Evolutionary conservation across 495 filamentous ascomycete species (phyloP).

Genomic region (Aspergillus coremiiformis): DNA sequence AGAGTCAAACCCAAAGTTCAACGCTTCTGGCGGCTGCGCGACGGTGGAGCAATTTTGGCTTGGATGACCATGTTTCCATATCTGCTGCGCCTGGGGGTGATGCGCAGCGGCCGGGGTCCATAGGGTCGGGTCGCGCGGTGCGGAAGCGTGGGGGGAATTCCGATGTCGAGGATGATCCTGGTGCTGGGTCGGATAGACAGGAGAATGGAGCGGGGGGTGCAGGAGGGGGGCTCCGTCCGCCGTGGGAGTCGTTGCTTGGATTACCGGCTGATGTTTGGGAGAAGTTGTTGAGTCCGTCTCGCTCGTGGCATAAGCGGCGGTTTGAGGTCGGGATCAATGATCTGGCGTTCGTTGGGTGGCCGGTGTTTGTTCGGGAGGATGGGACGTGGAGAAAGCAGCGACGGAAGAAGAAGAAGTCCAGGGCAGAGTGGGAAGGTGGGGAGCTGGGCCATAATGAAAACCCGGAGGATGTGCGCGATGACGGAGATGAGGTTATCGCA

Average conservation of each 20-base stretch:
- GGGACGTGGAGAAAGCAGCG: constrained; percentile 76
- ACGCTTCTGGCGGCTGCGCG: constrained; percentile 19
- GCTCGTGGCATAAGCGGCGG: constrained; percentile 73
- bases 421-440: constrained; percentile 33
- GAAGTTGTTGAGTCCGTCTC: constrained; percentile 71
- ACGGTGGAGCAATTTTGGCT: constrained; percentile 33
- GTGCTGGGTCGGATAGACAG: constrained; percentile 35
- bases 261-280: constrained; percentile 72
- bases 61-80: constrained; percentile 27
- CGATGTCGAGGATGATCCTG: constrained; percentile 38
- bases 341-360: constrained; percentile 76
- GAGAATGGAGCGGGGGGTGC: constrained; percentile 43
- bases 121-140: constrained; percentile 35
- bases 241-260: constrained; percentile 74
- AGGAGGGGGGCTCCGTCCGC: constrained; percentile 39
- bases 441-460: constrained; percentile 37
- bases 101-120: constrained; percentile 32
- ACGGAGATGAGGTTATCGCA: constrained; percentile 13
- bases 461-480: constrained; percentile 30
- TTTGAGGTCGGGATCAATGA: constrained; percentile 86
- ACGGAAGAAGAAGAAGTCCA: constrained; percentile 55
- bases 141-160: constrained; percentile 33
- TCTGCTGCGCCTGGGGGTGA: constrained; percentile 30
- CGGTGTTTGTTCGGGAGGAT: constrained; percentile 79
- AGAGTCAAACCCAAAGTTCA: constrained; percentile 1